Base-by-base conservation (phyloP, 331 rosid genomes). In the Prunus yedoensis region DNA sequence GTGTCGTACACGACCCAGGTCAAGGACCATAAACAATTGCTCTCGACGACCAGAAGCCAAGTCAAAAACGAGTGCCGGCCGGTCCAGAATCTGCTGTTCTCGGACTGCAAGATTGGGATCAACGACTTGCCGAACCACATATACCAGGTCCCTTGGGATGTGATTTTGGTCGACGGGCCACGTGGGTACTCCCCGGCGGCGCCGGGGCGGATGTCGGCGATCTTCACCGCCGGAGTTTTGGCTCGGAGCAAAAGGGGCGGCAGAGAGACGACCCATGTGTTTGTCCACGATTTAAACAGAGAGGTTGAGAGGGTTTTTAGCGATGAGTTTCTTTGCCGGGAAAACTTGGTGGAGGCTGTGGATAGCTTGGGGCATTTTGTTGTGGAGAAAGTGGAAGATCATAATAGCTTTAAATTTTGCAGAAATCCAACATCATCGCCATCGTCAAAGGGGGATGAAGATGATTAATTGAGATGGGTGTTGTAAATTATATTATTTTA, bases 181-280 rank as follows among this genome's bases (percentile, higher is more conserved):
- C 82, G 91, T 0, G 99, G 97, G 57, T 94, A 94, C 28, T 87
- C 68, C 1, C 75, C 87, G 21, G 76, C 78, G 2, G 89, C 96
- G 0, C 97, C 99, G 6, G 99, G 99, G 20, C 69, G 99, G 61
- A 94, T 92, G 97, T 79, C 97, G 80, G 71, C 93, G 27, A 89
- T 94, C 9, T 94, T 89, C 78, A 92, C 99, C 0, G 88, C 99
- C 30, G 95, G 83, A 17, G 96, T 92, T 5, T 77, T 94, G 46
- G 92, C 97, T 1, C 75, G 93, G 77, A 92, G 96, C 64, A 89
- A 85, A 77, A 84, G 35, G 46, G 76, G 18, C 28, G 58, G 71
- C 2, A 74, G 68, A 0, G 47, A 41, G 1, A 69, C 77, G n/a
- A 94, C 97, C 4, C 94, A 94, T 54, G 91, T 94, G 3, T 94